Percentiles rank a stretch among this genome's conserved stretches.
phyloP scores from a whole-genome alignment of 2,329 filamentous ascomycete species.

The Botryotinia calthae region DNA sequence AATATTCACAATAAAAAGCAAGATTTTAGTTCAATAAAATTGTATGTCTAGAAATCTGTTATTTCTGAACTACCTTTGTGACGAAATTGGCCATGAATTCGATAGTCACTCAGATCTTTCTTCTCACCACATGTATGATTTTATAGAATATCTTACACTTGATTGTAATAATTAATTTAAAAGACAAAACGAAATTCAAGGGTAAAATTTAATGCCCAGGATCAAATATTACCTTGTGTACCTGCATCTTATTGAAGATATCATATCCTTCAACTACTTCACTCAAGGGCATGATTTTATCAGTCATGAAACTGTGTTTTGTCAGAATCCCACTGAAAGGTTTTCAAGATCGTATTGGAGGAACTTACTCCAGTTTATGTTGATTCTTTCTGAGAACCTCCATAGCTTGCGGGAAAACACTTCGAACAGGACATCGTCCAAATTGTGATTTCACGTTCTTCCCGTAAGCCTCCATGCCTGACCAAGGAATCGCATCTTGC shows the following conservation, averaged over 20 bases:
- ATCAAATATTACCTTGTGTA: conserved; percentile 70
- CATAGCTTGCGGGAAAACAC: conserved; percentile 66
- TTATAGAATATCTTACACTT: neutral
- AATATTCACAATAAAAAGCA: neutral
- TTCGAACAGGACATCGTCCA: conserved; percentile 73
- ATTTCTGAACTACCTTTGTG: neutral
- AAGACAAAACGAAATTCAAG: neutral
- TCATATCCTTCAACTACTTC: conserved; percentile 67
- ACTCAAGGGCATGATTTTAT: conserved; percentile 68
- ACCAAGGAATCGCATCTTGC: conserved; percentile 62
- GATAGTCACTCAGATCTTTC: neutral
- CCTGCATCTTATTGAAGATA: conserved; percentile 70
- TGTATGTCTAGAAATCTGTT: neutral
- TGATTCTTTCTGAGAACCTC: conserved; percentile 64
- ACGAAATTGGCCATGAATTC: neutral
- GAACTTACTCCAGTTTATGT: conserved; percentile 62
- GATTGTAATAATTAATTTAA: neutral
- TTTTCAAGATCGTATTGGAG: neutral
- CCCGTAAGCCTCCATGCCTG: conserved; percentile 60
- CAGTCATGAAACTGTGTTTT: conserved; percentile 67
- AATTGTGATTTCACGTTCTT: conserved; percentile 72
- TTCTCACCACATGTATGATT: neutral
- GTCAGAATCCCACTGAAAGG: conserved; percentile 25
- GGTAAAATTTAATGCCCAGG: conserved; percentile 22
- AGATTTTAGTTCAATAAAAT: neutral